Evolutionary conservation across 805 yeast species (phyloP).

Genomic region (Spathaspora sp.): DNA sequence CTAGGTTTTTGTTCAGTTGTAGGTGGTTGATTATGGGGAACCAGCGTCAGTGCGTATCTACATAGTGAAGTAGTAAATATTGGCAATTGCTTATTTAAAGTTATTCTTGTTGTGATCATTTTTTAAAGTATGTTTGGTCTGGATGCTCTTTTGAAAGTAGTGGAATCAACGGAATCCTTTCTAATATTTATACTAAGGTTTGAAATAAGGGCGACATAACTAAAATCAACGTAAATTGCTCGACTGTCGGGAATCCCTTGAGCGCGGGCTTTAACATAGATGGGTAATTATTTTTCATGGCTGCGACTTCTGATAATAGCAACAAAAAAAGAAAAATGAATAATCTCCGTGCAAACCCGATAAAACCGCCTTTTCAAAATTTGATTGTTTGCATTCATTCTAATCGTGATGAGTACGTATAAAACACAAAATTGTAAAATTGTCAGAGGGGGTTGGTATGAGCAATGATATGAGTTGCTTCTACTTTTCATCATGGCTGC

Average conservation of each 20-base stretch:
- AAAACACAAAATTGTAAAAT: too few relatives aligned
- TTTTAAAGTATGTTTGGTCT: not conserved
- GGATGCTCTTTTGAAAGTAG: not conserved
- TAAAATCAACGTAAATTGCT: not conserved
- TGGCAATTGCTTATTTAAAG: not conserved
- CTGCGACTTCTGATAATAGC: not conserved
- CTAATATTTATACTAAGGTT: not conserved
- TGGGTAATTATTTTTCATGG: too few relatives aligned
- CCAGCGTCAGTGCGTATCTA: conserved; percentile 2
- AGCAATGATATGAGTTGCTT: too few relatives aligned
- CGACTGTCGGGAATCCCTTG: not conserved
- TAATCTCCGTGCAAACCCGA: too few relatives aligned
- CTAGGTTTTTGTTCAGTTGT: conserved; percentile 1
- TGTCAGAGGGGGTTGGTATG: too few relatives aligned
- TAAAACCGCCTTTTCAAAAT: too few relatives aligned
- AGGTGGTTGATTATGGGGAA: not conserved
- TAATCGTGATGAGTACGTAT: too few relatives aligned
- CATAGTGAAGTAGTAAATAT: not conserved
- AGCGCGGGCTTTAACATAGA: too few relatives aligned
- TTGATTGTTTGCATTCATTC: too few relatives aligned
- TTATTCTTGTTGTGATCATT: conserved; percentile 2
- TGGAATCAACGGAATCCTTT: not conserved
- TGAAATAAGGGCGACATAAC: not conserved
- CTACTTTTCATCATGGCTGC: too few relatives aligned
- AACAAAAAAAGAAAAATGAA: not conserved